Evolutionary conservation across 1,284 basidiomycete species (phyloP).

Genomic region (Moniliophthora roreri): DNA sequence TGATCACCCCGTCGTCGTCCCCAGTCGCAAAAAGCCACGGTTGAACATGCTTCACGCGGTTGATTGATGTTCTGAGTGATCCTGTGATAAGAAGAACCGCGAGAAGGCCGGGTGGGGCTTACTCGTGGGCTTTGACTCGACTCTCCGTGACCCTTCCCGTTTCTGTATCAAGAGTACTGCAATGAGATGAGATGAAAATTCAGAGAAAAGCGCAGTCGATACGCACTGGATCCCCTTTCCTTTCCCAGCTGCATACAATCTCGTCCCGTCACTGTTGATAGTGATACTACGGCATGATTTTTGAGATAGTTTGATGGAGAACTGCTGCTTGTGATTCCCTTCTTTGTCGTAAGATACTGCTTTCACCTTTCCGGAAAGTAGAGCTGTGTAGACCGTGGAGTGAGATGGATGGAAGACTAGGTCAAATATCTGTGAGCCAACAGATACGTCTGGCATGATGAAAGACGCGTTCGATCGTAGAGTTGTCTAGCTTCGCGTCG

Average conservation of each 20-base stretch:
- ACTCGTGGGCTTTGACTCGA: slow-evolving; percentile 78
- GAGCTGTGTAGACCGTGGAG: slow-evolving; percentile 71
- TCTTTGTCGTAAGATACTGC: slow-evolving; percentile 75
- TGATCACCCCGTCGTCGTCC: slow-evolving; percentile 93
- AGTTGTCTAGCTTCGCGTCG: too few species aligned
- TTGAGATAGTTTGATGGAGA: slow-evolving; percentile 65
- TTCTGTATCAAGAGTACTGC: slow-evolving; percentile 66
- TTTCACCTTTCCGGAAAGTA: slow-evolving; percentile 83
- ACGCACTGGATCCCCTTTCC: slow-evolving; percentile 78
- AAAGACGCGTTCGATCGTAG: not conserved
- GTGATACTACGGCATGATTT: slow-evolving; percentile 77
- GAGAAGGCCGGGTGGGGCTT: slow-evolving; percentile 34
- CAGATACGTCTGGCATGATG: slow-evolving; percentile 69
- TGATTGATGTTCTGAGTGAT: slow-evolving; percentile 71
- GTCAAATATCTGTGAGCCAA: slow-evolving; percentile 86
- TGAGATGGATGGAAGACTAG: slow-evolving; percentile 80
- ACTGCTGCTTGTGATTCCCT: slow-evolving; percentile 51
- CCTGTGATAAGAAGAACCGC: slow-evolving; percentile 24
- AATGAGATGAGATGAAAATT: slow-evolving; percentile 1
- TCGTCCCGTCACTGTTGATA: slow-evolving; percentile 61
- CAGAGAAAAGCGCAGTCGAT: not conserved
- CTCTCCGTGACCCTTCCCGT: slow-evolving; percentile 67
- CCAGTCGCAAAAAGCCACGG: slow-evolving; percentile 80
- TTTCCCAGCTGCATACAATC: slow-evolving; percentile 83
- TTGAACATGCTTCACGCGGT: slow-evolving; percentile 73